These are phyloP conservation scores for Linderniella brevidens DNA, from an alignment of 257 asterid genomes.

Conservation along the genomic window DNA sequence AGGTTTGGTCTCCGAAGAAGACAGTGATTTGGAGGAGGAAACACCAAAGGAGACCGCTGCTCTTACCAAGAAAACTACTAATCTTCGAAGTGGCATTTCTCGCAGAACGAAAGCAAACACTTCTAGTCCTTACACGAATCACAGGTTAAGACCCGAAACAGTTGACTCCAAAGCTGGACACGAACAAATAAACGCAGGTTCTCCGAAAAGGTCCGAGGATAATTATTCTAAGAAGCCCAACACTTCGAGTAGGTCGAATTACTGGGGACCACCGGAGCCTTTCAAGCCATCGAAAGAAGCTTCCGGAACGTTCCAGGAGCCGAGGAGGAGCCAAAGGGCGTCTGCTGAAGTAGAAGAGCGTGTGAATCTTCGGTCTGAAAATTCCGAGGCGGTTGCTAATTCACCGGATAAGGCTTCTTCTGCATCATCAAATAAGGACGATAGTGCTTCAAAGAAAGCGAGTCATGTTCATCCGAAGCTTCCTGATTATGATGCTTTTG, in stretches of 20 bases:
- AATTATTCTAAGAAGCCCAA: constrained; percentile 8
- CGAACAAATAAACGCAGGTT: too few species aligned
- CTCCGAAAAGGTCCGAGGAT: constrained; percentile 14
- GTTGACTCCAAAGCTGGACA: too few species aligned
- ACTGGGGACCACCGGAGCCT: constrained; percentile 14
- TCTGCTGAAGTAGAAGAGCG: too few species aligned
- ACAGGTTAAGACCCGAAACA: too few species aligned
- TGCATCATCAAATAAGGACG: too few species aligned
- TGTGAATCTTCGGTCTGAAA: too few species aligned
- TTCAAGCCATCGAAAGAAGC: constrained; percentile 8
- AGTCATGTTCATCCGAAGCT: too few species aligned
- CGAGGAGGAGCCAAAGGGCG: background rate
- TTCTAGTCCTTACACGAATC: constrained; percentile 15
- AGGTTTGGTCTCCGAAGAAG: constrained; percentile 21
- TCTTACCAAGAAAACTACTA: constrained; percentile 17
- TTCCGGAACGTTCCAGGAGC: constrained; percentile 7
- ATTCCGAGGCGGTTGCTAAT: too few species aligned
- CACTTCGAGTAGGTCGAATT: constrained; percentile 11
- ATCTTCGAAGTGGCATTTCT: constrained; percentile 31
- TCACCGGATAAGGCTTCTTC: too few species aligned
- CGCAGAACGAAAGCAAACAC: constrained; percentile 44
- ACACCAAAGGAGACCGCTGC: constrained; percentile 16
- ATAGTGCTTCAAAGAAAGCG: too few species aligned
- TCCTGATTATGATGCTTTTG: too few species aligned
- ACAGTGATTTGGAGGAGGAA: constrained; percentile 43